A percentile compares a stretch with the other conserved stretches of the same genome.
Evolutionary conservation across 371 early-diverging fungal genomes (phyloP).

Genomic region (Capillidium rhysosporum): DNA sequence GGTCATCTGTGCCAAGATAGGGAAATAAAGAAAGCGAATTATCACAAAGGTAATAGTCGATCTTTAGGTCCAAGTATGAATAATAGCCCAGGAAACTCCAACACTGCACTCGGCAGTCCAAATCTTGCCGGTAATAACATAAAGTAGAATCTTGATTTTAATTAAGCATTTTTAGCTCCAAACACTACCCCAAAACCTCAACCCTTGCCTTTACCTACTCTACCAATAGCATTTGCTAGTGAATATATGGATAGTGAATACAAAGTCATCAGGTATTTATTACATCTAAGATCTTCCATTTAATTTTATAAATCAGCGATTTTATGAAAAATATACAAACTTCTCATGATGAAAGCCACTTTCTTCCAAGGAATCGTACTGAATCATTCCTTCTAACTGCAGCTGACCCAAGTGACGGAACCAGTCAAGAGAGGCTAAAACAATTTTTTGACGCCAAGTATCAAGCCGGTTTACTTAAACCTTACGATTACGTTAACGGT

Average conservation of each 20-base stretch:
- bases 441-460: conserved; percentile 81
- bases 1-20: conserved; percentile 82
- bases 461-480: conserved; percentile 78
- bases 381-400: conserved; percentile 76
- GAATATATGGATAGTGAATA: conserved; percentile 65
- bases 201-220: conserved; percentile 18
- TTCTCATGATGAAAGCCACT: conserved; percentile 13
- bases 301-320: not conserved
- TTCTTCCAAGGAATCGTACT: conserved; percentile 31
- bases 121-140: not conserved
- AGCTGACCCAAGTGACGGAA: conserved; percentile 68
- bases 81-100: not conserved
- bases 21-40: conserved; percentile 14
- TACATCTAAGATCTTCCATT: not conserved
- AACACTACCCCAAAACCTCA: conserved; percentile 2
- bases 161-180: not conserved
- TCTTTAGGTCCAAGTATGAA: too few relatives aligned
- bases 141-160: not conserved
- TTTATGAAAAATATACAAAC: not conserved
- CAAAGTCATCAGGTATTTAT: conserved; percentile 34
- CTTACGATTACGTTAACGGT: conserved; percentile 79
- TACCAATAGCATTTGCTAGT: conserved; percentile 39
- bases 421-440: conserved; percentile 57
- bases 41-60: too few relatives aligned
- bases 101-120: conserved; percentile 5